Evolutionary conservation across 305 asterid species (phyloP), one percentile per base, ranked within the genome.

Genomic region (Andrographis paniculata): DNA sequence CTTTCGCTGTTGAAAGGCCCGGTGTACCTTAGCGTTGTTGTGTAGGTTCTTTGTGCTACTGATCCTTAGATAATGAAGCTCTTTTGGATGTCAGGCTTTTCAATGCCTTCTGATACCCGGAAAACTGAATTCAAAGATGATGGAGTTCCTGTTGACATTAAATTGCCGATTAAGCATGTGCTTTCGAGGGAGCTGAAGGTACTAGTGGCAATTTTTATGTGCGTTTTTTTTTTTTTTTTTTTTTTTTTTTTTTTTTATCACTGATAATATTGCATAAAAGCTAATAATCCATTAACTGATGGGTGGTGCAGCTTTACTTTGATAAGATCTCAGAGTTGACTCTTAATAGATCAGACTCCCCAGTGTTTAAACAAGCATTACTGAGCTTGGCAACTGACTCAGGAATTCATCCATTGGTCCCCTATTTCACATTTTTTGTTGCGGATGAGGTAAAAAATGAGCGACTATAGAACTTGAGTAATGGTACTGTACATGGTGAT

Each of bases 171-270:
- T 56, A 92, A 92, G 74, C 99, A 92, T 55, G 94, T 87, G 12
- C 79, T 92, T 58, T 84, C 99, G 1, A 86, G 95, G 51, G 99
- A 92, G 56, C 93, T 87, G 70, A 96, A 92, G 99, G 99, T 92
- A 73, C n/a, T n/a, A n/a, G n/a, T n/a, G n/a, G n/a, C n/a, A n/a
- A n/a, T n/a, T n/a, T n/a, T n/a, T n/a, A n/a, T n/a, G n/a, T n/a
- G n/a, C n/a, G n/a, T n/a, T n/a, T n/a, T n/a, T n/a, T n/a, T n/a
- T n/a, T 55, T 54, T 43, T 37, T 18, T 48, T 38, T 18, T 10
- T 31, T 28, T 53, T 43, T 44, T 53, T 17, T 59, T 47, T 48
- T 56, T 59, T 58, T n/a, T 33, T 65, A 48, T 27, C 28, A 53
- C 14, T 18, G 40, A n/a, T 19, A 45, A 45, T 56, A 36, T 53